These are phyloP conservation scores for Acanthochlamys bracteata DNA, from an alignment of 106 monocot genomes.

Conservation along the genomic window DNA sequence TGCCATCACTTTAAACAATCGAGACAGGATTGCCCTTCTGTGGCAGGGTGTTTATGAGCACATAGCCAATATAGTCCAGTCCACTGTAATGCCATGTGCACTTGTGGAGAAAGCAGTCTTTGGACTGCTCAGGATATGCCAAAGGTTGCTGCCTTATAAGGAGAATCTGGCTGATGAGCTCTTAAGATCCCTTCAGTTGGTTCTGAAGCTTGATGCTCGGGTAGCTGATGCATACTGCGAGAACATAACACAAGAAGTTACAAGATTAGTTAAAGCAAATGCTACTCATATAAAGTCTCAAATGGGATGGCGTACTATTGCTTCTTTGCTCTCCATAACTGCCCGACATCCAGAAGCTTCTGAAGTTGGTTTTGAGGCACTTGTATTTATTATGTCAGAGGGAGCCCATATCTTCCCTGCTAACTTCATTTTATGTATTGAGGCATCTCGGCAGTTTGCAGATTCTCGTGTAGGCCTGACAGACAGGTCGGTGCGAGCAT, in stretches of 20 bases:
- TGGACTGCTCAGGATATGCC: conserved; percentile 60
- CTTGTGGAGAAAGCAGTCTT: conserved; percentile 77
- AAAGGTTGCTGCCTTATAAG: conserved; percentile 67
- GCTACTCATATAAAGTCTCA: conserved; percentile 60
- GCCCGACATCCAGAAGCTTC: conserved; percentile 72
- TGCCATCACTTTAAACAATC: conserved; percentile 65
- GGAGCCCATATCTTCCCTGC: conserved; percentile 57
- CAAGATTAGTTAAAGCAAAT: conserved; percentile 62
- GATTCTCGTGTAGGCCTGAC: conserved; percentile 52
- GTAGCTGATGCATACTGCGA: conserved; percentile 80
- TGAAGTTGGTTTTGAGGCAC: conserved; percentile 66
- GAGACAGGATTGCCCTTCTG: conserved; percentile 56
- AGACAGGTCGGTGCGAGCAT: conserved; percentile 38
- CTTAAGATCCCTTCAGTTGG: conserved; percentile 55
- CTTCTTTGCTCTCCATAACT: conserved; percentile 59
- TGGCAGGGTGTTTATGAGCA: conserved; percentile 65
- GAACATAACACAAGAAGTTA: conserved; percentile 74
- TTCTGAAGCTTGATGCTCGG: conserved; percentile 74
- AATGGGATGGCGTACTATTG: conserved; percentile 59
- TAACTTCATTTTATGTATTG: conserved; percentile 47
- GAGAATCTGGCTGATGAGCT: conserved; percentile 67
- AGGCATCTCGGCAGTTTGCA: conserved; percentile 67
- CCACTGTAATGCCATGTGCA: conserved; percentile 62
- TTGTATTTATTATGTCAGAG: conserved; percentile 58
- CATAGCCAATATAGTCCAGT: conserved; percentile 63